Evolutionary conservation across 75 land plant species (phyloP).

Genomic region (Selaginella tamariscina): DNA sequence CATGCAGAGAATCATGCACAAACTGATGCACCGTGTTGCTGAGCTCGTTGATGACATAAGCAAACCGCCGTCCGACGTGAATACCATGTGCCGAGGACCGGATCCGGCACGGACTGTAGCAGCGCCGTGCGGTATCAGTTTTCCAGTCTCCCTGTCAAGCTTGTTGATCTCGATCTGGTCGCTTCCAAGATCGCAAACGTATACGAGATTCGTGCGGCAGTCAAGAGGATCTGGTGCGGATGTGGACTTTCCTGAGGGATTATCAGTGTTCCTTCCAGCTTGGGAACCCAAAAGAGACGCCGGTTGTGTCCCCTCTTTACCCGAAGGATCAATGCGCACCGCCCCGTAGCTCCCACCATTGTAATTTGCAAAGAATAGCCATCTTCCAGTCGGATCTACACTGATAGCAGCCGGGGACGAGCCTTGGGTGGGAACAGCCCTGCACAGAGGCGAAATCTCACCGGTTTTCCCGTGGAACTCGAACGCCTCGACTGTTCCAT

Average conservation of each 20-base stretch:
- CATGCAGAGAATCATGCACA: not conserved
- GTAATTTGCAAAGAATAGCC: constrained; percentile 1
- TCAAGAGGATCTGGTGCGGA: not conserved
- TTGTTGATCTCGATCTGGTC: not conserved
- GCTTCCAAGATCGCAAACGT: not conserved
- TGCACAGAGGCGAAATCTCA: not conserved
- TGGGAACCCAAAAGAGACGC: not conserved
- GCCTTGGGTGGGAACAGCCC: not conserved
- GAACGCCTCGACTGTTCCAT: not conserved
- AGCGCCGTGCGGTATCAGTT: not conserved
- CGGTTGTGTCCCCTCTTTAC: not conserved
- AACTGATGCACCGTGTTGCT: not conserved
- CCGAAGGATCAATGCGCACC: not conserved
- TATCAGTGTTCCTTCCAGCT: not conserved
- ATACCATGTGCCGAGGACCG: not conserved
- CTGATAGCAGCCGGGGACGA: not conserved
- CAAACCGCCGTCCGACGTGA: not conserved
- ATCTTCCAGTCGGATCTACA: not conserved
- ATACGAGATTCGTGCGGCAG: not conserved
- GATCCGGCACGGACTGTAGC: not conserved
- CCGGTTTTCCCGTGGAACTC: not conserved
- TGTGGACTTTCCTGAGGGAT: not conserved
- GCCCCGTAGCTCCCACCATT: not conserved
- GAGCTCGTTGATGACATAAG: not conserved
- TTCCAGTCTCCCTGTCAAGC: not conserved